A percentile compares a stretch with the other conserved stretches of the same genome.
These are phyloP conservation scores for Zea mays DNA, from an alignment of 176 grass and related monocot species.

Conservation along the genomic window Zm-B73-REFERENCE-NAM-5.0 NC_050104.1:122193501-122194000, in stretches of 20 bases:
- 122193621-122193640: background rate
- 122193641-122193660: background rate
- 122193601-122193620: background rate
- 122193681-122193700: background rate
- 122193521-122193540: background rate
- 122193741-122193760: background rate
- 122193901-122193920: no score
- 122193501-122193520: constrained; percentile 17
- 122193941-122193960: no score
- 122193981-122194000: no score
- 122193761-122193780: background rate
- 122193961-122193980: no score
- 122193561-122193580: background rate
- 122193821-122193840: no score
- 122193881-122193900: no score
- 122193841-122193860: no score
- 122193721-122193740: background rate
- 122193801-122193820: no score
- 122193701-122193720: background rate
- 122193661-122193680: background rate
- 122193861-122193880: no score
- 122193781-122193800: background rate
- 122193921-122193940: no score
- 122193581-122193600: background rate
- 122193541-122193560: background rate